Evolutionary conservation across 2,329 filamentous ascomycete genomes (phyloP).

Genomic region (Aaosphaeria arxii): DNA sequence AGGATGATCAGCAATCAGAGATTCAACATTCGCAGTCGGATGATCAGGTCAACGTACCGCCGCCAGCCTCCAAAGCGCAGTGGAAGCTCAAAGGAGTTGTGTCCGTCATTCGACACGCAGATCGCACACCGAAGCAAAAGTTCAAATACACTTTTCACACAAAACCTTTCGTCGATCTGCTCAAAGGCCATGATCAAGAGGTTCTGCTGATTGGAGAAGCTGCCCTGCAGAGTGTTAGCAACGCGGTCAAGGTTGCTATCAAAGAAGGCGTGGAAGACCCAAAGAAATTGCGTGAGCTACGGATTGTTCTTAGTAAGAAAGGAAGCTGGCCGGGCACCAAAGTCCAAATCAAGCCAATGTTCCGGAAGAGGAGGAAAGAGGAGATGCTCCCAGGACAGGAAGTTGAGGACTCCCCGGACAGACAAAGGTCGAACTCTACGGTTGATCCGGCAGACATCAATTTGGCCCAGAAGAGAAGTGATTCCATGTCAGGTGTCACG

Average conservation of each 20-base stretch:
- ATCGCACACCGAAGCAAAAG: constrained; percentile 97
- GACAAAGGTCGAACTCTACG: constrained; percentile 13
- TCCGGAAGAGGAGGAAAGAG: constrained; percentile 78
- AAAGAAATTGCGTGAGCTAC: constrained; percentile 79
- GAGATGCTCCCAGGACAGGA: constrained; percentile 43
- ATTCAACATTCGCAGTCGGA: constrained; percentile 27
- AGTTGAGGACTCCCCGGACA: constrained; percentile 28
- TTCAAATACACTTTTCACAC: constrained; percentile 99
- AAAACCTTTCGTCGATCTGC: constrained; percentile 88
- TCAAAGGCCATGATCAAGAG: constrained; percentile 95
- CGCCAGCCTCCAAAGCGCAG: constrained; percentile 72
- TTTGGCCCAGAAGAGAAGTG: constrained; percentile 49
- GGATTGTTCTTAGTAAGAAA: constrained; percentile 87
- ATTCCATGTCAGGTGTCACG: constrained; percentile 85
- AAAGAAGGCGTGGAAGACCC: constrained; percentile 77
- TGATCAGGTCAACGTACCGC: constrained; percentile 39
- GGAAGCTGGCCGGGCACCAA: constrained; percentile 94
- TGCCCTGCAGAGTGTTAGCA: constrained; percentile 81
- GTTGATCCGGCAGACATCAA: constrained; percentile 19
- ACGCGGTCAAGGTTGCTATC: constrained; percentile 80
- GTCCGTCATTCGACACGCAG: constrained; percentile 91
- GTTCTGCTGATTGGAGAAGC: constrained; percentile 90
- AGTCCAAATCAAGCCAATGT: constrained; percentile 99
- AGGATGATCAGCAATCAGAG: constrained; percentile 20
- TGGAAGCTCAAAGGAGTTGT: constrained; percentile 99